Base-by-base conservation (phyloP, 768 basidiomycete genomes). In the Asterophora parasitica region DNA sequence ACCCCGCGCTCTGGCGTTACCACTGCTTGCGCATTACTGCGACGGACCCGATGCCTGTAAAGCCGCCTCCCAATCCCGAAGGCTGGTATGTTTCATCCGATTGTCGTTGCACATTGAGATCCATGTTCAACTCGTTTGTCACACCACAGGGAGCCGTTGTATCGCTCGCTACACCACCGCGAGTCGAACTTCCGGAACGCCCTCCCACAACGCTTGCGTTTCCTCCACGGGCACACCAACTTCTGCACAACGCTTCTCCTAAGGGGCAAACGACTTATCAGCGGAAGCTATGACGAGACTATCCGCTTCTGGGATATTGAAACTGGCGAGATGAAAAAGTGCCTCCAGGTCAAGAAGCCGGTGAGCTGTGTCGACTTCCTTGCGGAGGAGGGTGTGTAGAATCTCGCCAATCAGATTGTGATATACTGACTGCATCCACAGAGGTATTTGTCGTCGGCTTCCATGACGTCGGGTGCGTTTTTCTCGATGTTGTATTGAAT, bases 381-480 rank as follows among this genome's bases (percentile, higher is more conserved):
- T 53, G 78, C 81, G 1, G 85, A 90, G 44, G 88, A 91, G 67
- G 85, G 86, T 84, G 33, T 0, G 72, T 64, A 9, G 26, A 31
- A 15, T 11, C 2, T 9, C 36, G 23, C 3, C 3, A 23, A 23
- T 6, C 6, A 19, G 41, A 1, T 13, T 19, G 38, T 49, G 13
- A 2, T 37, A 27, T 39, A 28, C 33, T 50, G 30, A 45, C 49
- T 15, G 46, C 23, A 10, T 42, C 19, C 33, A 8, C 28, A 88
- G 85, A 90, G 77, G 88, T 93, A 3, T 89, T 94, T 48, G 92
- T 91, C 11, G 89, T 91, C 28, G 92, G 92, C 0, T 93, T 92
- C 67, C 90, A 93, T 52, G 92, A 94, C 58, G 85, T 93, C 48
- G 92, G 91, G 85, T 88, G 61, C 12, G 82, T 40, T 10, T n/a